Evolutionary conservation across 345 rosid species (phyloP), one percentile per base, ranked within the genome.

Genomic region (Eutrema japonicum): DNA sequence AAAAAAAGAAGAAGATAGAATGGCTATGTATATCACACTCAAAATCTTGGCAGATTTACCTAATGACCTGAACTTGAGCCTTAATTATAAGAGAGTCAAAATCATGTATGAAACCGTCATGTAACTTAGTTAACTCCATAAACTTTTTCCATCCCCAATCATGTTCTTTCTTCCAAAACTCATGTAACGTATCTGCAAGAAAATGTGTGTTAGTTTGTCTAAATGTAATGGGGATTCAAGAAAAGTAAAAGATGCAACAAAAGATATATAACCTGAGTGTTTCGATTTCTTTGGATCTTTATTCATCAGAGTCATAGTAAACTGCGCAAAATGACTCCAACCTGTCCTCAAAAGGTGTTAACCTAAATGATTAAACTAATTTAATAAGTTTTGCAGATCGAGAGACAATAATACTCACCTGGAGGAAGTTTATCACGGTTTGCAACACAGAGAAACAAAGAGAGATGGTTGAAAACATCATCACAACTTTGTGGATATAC

Each of bases 131-230:
- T 58, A 91, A 82, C 73, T 89, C 97, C 86, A 93, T 93, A 74
- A 89, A 90, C 66, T 91, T 93, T 82, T 93, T 91, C 97, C 98
- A 91, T 3, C 97, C 98, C 98, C 98, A 93, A 49, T 91, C 98
- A 79, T 93, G 97, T 87, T 93, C 98, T 81, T 90, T 87, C 87
- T 91, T 90, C 76, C 96, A 85, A 80, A 93, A 93, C 22, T 92
- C 90, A 79, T 93, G 98, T 47, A 90, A 78, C 10, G 98, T 87
- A 84, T 93, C 97, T 93, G 76, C 77, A 84, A 61, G 27, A 12
- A 64, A 52, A 66, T 42, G 10, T 50, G 59, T 56, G 47, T 22
- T 70, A 61, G 80, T 79, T 36, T 35, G 76, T 52, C 49, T 42
- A 22, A 5, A 35, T 10, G 48, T 10, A 81, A 47, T 66, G 16